Evolutionary conservation across 441 rosid species (phyloP).

Genomic region (Isatis lusitanica): DNA sequence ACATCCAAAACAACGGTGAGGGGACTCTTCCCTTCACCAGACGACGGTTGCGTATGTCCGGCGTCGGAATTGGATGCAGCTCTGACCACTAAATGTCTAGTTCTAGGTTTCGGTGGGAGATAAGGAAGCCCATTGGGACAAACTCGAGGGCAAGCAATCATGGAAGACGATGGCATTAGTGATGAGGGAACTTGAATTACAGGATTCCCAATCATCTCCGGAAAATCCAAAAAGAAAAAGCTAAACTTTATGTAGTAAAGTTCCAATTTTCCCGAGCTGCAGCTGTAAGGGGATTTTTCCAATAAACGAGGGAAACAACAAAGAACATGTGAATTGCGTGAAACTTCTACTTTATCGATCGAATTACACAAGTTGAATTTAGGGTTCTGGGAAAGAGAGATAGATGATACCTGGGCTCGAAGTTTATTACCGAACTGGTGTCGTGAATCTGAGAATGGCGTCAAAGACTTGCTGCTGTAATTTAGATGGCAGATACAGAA

Average conservation of each 20-base stretch:
- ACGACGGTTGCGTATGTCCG: conserved; percentile 47
- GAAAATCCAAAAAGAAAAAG: neutral
- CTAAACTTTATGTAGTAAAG: conserved; percentile 19
- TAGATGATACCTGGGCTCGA: conserved; percentile 29
- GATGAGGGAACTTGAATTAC: conserved; percentile 51
- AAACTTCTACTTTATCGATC: conserved; percentile 8
- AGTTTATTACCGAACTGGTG: conserved; percentile 21
- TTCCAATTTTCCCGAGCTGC: conserved; percentile 30
- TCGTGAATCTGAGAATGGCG: conserved; percentile 36
- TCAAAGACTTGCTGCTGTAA: conserved; percentile 15
- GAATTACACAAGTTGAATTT: neutral
- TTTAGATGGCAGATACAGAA: conserved; percentile 23
- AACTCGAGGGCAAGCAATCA: conserved; percentile 37
- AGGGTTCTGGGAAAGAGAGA: conserved; percentile 4
- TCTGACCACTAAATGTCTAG: conserved; percentile 38
- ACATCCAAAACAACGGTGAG: conserved; percentile 65
- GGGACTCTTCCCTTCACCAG: conserved; percentile 55
- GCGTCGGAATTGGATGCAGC: conserved; percentile 54
- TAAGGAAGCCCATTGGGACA: conserved; percentile 50
- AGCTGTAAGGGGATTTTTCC: neutral
- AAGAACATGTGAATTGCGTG: conserved; percentile 31
- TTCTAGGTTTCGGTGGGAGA: conserved; percentile 55
- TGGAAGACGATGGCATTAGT: conserved; percentile 55
- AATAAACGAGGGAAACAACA: neutral
- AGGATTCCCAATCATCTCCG: conserved; percentile 60